Evolutionary conservation across 2,329 filamentous ascomycete species (phyloP).

Genomic region (Helotiales sp.): DNA sequence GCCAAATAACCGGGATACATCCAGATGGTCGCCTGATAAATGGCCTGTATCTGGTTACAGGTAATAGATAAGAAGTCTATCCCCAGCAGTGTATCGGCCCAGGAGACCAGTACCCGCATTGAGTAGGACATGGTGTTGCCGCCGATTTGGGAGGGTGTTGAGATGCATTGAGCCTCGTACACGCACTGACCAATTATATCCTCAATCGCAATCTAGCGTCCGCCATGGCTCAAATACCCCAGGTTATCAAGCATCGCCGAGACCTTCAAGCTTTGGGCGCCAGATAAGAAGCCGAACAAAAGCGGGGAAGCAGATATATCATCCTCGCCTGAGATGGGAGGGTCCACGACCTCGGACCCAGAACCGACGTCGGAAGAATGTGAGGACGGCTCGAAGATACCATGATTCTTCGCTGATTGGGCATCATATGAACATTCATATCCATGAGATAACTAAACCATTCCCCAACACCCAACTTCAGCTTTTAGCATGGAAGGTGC

Average conservation of each 20-base stretch:
- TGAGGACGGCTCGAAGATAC: not conserved
- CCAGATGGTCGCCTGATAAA: not conserved
- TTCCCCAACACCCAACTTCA: too few relatives aligned
- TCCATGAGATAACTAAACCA: too few relatives aligned
- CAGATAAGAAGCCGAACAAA: not conserved
- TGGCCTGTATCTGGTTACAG: not conserved
- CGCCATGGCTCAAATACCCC: not conserved
- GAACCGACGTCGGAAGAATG: too few relatives aligned
- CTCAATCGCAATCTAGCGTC: not conserved
- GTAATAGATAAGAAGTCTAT: not conserved
- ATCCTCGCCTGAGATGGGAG: not conserved
- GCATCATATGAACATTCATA: too few relatives aligned
- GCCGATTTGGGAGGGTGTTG: not conserved
- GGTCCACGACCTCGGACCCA: not conserved
- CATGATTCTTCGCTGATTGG: too few relatives aligned
- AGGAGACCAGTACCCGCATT: not conserved
- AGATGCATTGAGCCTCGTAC: not conserved
- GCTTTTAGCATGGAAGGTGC: not conserved
- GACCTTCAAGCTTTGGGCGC: not conserved
- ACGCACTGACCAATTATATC: not conserved
- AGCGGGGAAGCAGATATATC: not conserved
- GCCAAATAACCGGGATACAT: not conserved
- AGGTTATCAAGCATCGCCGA: not conserved
- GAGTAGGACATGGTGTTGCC: not conserved
- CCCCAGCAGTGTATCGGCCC: not conserved